phyloP scores from a whole-genome alignment of 345 rosid genomes.

The Gossypium bickii region DNA sequence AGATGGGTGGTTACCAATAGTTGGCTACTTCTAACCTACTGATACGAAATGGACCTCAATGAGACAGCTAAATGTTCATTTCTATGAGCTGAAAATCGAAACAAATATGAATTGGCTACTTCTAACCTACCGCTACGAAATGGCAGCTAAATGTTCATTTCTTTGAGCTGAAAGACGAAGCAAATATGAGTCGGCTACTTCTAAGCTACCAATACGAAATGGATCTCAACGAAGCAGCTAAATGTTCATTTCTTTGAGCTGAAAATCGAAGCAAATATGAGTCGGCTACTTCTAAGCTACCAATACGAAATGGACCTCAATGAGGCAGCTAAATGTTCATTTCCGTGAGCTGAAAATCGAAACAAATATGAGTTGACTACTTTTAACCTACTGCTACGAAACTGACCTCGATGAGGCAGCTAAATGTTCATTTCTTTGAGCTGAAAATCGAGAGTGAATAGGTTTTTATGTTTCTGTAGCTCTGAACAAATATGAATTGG shows the following conservation, averaged over 20 bases:
- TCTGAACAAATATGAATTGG: not conserved
- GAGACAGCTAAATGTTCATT: conserved; percentile 56
- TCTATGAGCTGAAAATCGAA: conserved; percentile 64
- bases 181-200: not conserved
- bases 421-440: not conserved
- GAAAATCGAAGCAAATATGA: conserved; percentile 19
- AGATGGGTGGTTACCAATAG: too few species aligned
- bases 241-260: conserved; percentile 80
- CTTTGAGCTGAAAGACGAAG: conserved; percentile 62
- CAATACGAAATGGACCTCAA: too few species aligned
- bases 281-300: too few species aligned
- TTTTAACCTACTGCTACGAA: not conserved
- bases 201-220: too few species aligned
- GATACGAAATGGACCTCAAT: conserved; percentile 37
- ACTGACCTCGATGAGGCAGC: not conserved
- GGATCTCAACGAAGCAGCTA: conserved; percentile 53
- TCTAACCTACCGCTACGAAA: too few species aligned
- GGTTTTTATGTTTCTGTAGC: not conserved
- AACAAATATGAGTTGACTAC: not conserved
- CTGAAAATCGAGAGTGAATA: not conserved
- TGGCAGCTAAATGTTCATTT: conserved; percentile 54
- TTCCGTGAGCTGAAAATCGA: not conserved
- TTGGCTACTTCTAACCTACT: too few species aligned
- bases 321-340: too few species aligned
- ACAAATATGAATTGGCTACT: not conserved